Evolutionary conservation across 2,329 filamentous ascomycete genomes (phyloP).

Genomic region (Hymenoscyphus albidus): DNA sequence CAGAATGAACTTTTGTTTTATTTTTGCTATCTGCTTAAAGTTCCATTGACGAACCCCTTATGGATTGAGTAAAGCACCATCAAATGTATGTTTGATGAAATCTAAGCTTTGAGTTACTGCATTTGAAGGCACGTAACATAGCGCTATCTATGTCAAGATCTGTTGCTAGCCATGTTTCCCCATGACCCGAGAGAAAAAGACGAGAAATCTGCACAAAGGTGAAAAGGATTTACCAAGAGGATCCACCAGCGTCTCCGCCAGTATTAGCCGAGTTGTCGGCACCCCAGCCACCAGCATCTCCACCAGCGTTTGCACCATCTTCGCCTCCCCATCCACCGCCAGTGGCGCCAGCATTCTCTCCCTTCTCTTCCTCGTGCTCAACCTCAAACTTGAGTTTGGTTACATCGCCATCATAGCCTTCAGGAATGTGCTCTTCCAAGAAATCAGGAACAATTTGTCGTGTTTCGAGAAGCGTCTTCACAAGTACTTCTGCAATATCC

Average conservation of each 20-base stretch:
- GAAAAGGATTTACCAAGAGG: not conserved
- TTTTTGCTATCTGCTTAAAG: not conserved
- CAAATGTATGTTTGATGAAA: not conserved
- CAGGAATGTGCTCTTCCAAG: slow-evolving; percentile 60
- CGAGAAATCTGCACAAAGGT: not conserved
- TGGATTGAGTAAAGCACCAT: not conserved
- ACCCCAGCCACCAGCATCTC: slow-evolving; percentile 2
- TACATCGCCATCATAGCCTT: slow-evolving; percentile 39
- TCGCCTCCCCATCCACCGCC: slow-evolving; percentile 7
- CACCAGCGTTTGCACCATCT: not conserved
- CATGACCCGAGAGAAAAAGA: not conserved
- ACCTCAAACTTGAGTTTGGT: slow-evolving; percentile 27
- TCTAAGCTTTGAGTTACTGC: not conserved
- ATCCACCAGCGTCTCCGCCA: not conserved
- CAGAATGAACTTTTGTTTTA: not conserved
- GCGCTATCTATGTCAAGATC: not conserved
- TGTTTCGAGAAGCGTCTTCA: slow-evolving; percentile 77
- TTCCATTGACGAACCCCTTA: not conserved
- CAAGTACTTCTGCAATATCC: slow-evolving; percentile 67
- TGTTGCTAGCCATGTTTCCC: not conserved
- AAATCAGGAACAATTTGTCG: slow-evolving; percentile 80
- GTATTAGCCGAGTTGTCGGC: not conserved
- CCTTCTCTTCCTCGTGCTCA: slow-evolving; percentile 25
- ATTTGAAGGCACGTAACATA: not conserved
- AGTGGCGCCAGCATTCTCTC: slow-evolving; percentile 14